Evolutionary conservation across 257 asterid genomes (phyloP), one percentile per base, ranked within the genome.

Genomic region (Mitragyna speciosa): DNA sequence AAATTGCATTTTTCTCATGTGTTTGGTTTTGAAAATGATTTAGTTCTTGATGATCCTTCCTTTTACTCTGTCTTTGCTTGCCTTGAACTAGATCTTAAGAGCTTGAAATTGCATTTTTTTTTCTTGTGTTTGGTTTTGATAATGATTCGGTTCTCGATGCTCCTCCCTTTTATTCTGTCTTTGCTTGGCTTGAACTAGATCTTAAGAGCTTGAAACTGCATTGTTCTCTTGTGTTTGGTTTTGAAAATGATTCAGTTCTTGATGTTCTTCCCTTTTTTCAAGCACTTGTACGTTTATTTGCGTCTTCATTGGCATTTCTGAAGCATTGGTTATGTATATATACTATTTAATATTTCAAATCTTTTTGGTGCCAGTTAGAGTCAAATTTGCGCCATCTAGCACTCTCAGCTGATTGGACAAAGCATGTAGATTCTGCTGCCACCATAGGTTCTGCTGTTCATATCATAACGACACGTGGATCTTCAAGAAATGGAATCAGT

Each of bases 351-450:
- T 48, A 26, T 70, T 85, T 85, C 73, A 84, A 77, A 41, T 76
- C 6, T 69, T 82, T 82, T 75, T 76, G 81, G 45, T 82, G 49
- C 86, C 98, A 96, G 99, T 82, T 94, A 80, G 99, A 91, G 93
- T 92, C 90, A 75, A 94, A 91, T 89, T 86, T 96, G 86, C 96
- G 87, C 76, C 92, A 80, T 75, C 92, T 85, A 59, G 96, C 96
- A 80, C 84, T 96, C 83, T 92, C 94, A 75, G 84, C 92, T 67
- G 97, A 91, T 77, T 96, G 99, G 99, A 75, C 83, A 65, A 94
- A 96, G 87, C 89, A 92, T 83, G 92, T 91, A 65, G 99, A 96
- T 89, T 84, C 92, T 85, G 89, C 82, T 86, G 80, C 90, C 84
- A 84, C 90, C 72, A 78, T 94, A 87, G 98, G 97, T 77, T 96